Conservation (phyloP, 139 green algal genomes). For the Volvox africanus region DNA sequence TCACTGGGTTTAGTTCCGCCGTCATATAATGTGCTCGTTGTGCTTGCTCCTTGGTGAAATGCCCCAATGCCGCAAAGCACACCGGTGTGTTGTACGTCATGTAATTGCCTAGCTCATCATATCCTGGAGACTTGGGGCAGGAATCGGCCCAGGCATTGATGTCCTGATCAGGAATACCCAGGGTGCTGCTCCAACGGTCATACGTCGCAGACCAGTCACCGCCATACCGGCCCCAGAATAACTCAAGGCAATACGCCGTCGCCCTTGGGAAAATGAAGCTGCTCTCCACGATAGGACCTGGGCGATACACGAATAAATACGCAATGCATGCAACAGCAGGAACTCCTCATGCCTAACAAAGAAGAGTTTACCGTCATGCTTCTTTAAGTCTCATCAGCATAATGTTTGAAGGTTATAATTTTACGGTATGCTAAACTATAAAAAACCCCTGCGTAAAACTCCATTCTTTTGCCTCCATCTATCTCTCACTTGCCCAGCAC, state of each 20-base stretch:
- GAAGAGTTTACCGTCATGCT: too few species aligned
- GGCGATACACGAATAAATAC: too few species aligned
- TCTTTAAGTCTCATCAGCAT: too few species aligned
- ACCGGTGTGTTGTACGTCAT: conserved; percentile 30
- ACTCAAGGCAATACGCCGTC: conserved; percentile 3
- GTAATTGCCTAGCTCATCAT: conserved; percentile 44
- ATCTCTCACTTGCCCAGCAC: too few species aligned
- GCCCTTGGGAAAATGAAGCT: neutral
- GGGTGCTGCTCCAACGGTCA: neutral
- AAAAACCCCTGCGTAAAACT: too few species aligned
- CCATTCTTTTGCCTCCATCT: too few species aligned
- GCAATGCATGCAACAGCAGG: too few species aligned
- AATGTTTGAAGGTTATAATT: too few species aligned
- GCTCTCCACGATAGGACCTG: too few species aligned
- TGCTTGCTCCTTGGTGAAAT: neutral
- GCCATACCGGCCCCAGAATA: conserved; percentile 38
- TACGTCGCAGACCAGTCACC: conserved; percentile 36
- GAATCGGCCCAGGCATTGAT: conserved; percentile 10
- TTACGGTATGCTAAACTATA: too few species aligned
- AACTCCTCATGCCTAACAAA: too few species aligned
- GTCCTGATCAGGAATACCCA: conserved; percentile 14
- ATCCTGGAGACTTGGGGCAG: neutral
- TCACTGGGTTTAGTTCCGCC: conserved; percentile 10
- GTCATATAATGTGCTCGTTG: neutral
- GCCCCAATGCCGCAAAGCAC: conserved; percentile 40